Evolutionary conservation across 345 rosid species (phyloP), one percentile per base, ranked within the genome.

Genomic region (Combretum micranthum): DNA sequence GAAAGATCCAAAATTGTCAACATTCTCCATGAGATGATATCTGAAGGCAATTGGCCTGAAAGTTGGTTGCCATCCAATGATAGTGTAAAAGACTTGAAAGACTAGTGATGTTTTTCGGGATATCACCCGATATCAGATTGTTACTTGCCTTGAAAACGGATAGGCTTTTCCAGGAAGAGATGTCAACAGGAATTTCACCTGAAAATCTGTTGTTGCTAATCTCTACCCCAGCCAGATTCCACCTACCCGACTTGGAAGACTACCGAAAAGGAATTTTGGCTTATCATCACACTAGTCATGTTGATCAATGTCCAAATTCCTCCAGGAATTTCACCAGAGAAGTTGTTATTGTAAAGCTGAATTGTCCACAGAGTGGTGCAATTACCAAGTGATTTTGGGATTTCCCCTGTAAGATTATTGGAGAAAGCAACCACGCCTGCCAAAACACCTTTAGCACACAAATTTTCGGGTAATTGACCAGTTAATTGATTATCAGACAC

Each of bases 311-410:
- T 76, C 99, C 99, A 93, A 45, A 93, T 56, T 14, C 83, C 76
- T 0, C 65, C 42, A 53, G 99, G 99, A 65, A 93, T 64, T 69
- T 81, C 82, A 13, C 99, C 96, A 4, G 86, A 83, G 73, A 93
- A 85, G 20, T 51, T 63, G 82, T 93, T 93, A 61, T 69, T 57
- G 43, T 75, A 75, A 54, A 93, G 83, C 74, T 83, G 86, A 75
- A 89, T 57, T 0, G 89, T 70, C 32, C 53, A 65, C 72, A 93
- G 67, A 42, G 75, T 57, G 1, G 43, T 22, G 62, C 99, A 89
- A 23, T 71, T 72, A 37, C 82, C 96, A 19, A 89, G 89, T 11
- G 88, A 83, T 47, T 62, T 63, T 0, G 96, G 94, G 37, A 93
- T 63, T 63, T 61, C 64, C 37, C 97, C 99, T 9, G 64, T 80